Evolutionary conservation across 1,284 basidiomycete genomes (phyloP).

Genomic region (Ustilago trichophora): DNA sequence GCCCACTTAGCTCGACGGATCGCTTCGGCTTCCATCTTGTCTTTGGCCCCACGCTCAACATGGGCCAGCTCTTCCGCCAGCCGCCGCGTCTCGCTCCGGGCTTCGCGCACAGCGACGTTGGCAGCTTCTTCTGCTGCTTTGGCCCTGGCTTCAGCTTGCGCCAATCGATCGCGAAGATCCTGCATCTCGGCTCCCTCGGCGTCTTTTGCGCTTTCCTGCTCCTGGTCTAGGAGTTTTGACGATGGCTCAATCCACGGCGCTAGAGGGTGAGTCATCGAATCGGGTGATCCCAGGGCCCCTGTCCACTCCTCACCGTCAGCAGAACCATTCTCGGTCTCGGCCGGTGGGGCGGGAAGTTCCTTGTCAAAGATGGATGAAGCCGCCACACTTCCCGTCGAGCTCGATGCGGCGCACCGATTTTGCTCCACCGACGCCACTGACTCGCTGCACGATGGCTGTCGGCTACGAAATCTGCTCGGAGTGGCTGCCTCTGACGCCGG

Average conservation of each 20-base stretch:
- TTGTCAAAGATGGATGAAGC: constrained; percentile 23
- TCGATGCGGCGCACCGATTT: constrained; percentile 1
- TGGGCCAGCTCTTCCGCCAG: constrained; percentile 17
- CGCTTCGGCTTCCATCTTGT: constrained; percentile 21
- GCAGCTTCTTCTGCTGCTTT: constrained; percentile 19
- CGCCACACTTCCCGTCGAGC: constrained; percentile 9
- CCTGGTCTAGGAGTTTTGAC: too few species aligned
- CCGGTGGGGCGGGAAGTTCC: constrained; percentile 14
- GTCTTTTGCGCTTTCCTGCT: neutral
- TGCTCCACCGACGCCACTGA: constrained; percentile 1
- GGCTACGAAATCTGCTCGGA: constrained; percentile 1
- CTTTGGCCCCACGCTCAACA: constrained; percentile 3
- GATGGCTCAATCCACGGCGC: neutral
- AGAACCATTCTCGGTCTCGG: neutral
- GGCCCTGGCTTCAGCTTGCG: constrained; percentile 12
- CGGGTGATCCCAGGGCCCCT: neutral
- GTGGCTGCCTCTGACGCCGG: neutral
- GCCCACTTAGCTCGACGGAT: constrained; percentile 28
- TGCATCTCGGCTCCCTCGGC: constrained; percentile 6
- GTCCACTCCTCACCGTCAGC: constrained; percentile 4
- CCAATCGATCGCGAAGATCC: constrained; percentile 19
- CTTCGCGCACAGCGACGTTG: constrained; percentile 6
- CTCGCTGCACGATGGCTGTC: constrained; percentile 5
- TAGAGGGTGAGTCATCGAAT: neutral
- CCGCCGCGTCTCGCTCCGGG: constrained; percentile 7